phyloP scores from a whole-genome alignment of 306 rosid species.

The Dryas alaskensis region DNA sequence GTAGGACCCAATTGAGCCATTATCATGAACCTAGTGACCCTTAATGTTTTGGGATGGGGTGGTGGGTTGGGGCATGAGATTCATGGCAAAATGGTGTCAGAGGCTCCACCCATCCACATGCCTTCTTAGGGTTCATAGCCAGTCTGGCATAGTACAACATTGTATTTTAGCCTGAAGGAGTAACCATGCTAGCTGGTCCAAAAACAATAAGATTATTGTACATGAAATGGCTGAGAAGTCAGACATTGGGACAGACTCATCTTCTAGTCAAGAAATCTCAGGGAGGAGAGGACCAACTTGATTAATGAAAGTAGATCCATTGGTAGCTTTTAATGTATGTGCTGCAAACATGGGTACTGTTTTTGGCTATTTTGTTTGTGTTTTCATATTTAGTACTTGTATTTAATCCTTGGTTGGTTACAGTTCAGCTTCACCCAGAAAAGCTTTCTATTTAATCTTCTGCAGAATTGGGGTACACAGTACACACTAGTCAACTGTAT shows the following conservation, averaged over 20 bases:
- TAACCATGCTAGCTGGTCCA: slow-evolving; percentile 1
- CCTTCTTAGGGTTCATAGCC: slow-evolving; percentile 33
- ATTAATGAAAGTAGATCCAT: neutral
- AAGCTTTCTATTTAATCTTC: neutral
- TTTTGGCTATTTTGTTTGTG: neutral
- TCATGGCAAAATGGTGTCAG: slow-evolving; percentile 56
- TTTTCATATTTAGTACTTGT: neutral
- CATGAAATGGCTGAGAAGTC: neutral
- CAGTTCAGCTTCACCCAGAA: slow-evolving; percentile 1
- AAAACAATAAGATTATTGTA: neutral
- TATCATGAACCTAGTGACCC: slow-evolving; percentile 35
- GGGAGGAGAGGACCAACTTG: neutral
- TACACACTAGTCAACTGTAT: neutral
- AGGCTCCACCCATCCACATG: slow-evolving; percentile 44
- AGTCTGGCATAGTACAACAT: slow-evolving; percentile 48
- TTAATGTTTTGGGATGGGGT: slow-evolving; percentile 23
- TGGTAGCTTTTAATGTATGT: neutral
- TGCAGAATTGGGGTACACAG: neutral
- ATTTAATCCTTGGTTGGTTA: neutral
- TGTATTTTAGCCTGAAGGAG: slow-evolving; percentile 38
- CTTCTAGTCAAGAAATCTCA: neutral
- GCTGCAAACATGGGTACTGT: neutral
- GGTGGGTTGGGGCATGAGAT: slow-evolving; percentile 37
- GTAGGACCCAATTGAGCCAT: slow-evolving; percentile 36
- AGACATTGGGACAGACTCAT: slow-evolving; percentile 1